A percentile compares a stretch with the other conserved stretches of the same genome.
These are phyloP conservation scores for Malassezia arunalokei DNA, from an alignment of 1,284 basidiomycete species.

Conservation along the genomic window DNA sequence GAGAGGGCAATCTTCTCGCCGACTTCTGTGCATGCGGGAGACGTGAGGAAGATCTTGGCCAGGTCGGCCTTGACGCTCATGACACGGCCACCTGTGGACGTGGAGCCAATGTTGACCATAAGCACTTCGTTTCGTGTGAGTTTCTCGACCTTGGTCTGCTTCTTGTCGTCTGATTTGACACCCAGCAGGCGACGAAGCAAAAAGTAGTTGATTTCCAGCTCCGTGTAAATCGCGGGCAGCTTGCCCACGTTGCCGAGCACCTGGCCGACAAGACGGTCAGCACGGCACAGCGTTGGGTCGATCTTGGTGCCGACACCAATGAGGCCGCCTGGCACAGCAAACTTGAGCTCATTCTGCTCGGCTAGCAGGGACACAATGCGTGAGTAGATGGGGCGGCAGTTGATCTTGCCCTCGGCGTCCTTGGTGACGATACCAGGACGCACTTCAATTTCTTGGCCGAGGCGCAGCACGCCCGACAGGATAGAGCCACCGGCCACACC, in stretches of 20 bases:
- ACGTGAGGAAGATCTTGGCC: conserved; percentile 44
- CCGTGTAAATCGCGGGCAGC: conserved; percentile 83
- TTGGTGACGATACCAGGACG: conserved; percentile 94
- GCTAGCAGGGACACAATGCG: conserved; percentile 81
- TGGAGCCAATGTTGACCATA: conserved; percentile 49
- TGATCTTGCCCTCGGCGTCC: conserved; percentile 75
- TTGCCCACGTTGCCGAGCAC: conserved; percentile 87
- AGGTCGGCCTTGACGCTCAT: conserved; percentile 43
- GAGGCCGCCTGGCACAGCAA: conserved; percentile 90
- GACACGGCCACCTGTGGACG: conserved; percentile 36
- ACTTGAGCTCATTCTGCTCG: conserved; percentile 84
- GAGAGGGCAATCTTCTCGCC: conserved; percentile 45
- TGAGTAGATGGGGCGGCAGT: conserved; percentile 86
- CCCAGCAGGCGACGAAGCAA: conserved; percentile 70
- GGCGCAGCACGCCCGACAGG: conserved; percentile 72
- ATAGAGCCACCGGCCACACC: conserved; percentile 97
- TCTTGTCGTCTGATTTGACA: conserved; percentile 95
- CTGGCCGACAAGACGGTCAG: conserved; percentile 90
- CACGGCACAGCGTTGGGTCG: conserved; percentile 90
- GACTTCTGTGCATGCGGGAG: conserved; percentile 43
- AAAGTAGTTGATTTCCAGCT: conserved; percentile 64
- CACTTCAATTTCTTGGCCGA: conserved; percentile 93
- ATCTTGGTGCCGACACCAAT: conserved; percentile 97
- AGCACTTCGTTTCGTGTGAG: conserved; percentile 84
- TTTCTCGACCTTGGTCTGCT: conserved; percentile 82